phyloP scores from a whole-genome alignment of 2,329 filamentous ascomycete genomes.

The Beauveria varroae region DNA sequence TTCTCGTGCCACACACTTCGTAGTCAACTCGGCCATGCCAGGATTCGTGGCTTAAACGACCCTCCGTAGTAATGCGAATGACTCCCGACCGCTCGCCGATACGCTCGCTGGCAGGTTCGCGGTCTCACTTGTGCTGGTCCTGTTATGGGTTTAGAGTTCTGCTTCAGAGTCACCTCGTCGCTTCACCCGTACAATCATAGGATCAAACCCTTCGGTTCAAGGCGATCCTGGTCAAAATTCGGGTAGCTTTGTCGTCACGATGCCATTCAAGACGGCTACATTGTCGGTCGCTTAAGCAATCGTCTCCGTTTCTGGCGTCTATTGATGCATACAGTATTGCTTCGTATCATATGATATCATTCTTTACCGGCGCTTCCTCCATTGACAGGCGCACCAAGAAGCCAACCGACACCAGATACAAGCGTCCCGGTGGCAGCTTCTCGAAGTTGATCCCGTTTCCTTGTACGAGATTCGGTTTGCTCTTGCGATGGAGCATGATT shows the following conservation, averaged over 20 bases:
- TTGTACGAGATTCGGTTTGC: slow-evolving; percentile 34
- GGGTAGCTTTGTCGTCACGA: background rate
- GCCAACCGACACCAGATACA: slow-evolving; percentile 60
- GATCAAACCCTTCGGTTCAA: too few relatives aligned
- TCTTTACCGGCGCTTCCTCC: slow-evolving; percentile 12
- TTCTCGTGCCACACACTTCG: background rate
- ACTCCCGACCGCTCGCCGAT: background rate
- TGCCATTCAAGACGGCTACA: background rate
- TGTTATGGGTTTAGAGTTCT: background rate
- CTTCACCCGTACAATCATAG: background rate
- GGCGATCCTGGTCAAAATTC: background rate
- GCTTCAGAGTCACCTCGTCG: background rate
- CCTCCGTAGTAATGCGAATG: background rate
- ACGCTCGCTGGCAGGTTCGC: background rate
- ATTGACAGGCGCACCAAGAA: slow-evolving; percentile 48
- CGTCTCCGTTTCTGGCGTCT: background rate
- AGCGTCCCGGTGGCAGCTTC: slow-evolving; percentile 61
- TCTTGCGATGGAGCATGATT: slow-evolving; percentile 17
- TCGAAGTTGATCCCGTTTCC: slow-evolving; percentile 65
- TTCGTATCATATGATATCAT: background rate
- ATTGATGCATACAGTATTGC: background rate
- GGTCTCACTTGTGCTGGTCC: background rate
- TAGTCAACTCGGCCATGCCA: background rate
- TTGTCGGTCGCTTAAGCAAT: background rate
- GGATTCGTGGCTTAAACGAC: background rate